Conservation (phyloP, 768 basidiomycete species). For the Crepidotus variabilis region DNA sequence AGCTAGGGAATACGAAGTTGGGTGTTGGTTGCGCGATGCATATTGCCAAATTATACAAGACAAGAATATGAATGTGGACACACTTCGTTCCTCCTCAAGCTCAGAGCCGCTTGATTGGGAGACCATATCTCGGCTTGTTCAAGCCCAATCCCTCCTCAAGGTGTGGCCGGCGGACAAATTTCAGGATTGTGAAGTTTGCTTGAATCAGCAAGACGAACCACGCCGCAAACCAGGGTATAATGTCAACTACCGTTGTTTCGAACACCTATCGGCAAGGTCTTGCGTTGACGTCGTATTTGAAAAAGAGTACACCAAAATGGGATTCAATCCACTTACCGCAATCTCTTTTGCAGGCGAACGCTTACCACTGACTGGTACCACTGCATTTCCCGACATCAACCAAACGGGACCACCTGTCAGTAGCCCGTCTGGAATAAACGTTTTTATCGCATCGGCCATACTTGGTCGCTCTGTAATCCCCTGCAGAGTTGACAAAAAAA, state of each 20-base stretch:
- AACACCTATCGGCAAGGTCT: background rate
- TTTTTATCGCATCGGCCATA: background rate
- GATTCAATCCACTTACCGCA: background rate
- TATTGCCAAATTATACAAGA: background rate
- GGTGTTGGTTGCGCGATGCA: background rate
- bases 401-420: background rate
- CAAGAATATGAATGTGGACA: background rate
- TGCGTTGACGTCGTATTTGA: background rate
- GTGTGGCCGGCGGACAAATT: background rate
- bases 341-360: background rate
- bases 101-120: background rate
- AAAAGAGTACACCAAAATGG: background rate
- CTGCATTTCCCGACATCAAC: background rate
- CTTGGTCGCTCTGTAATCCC: background rate
- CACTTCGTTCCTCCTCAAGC: background rate
- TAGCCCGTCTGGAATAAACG: background rate
- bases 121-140: background rate
- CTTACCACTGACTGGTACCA: background rate
- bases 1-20: background rate
- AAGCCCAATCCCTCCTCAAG: background rate
- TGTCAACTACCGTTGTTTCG: background rate
- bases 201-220: background rate
- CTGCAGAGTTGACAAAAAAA: background rate
- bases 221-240: background rate
- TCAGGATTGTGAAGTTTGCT: background rate